Evolutionary conservation across 2,329 filamentous ascomycete species (phyloP), one percentile per base, ranked within the genome.

Genomic region (Trichoderma sp.): DNA sequence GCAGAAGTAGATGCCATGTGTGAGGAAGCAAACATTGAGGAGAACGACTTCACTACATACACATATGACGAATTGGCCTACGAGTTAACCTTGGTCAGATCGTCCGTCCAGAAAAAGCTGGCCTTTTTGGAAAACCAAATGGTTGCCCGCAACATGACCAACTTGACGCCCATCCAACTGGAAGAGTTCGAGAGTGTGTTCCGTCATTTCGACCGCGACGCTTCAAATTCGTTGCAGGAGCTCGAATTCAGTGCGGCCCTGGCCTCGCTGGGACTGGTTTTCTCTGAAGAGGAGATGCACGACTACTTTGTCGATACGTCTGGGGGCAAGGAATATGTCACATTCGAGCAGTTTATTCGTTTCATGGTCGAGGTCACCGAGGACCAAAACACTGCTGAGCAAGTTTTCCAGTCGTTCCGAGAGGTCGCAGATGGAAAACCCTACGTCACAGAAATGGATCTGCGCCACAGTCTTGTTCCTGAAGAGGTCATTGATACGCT

Each of bases 331-430:
- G 93, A 92, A 83, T 91, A 93, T 78, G 97, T 99, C 69, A 97
- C 94, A 5, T 99, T 99, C 82, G 97, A 99, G 86, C 96, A 98
- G 85, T 99, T 99, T 82, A 99, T 99, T 83, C 92, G 94, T 53
- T 99, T 99, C 88, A 99, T 99, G 97, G 97, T 99, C 65, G 95
- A 97, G 80, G 97, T 98, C 67, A 99, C 97, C 14, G 97, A 99
- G 85, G 97, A 99, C 82, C 97, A 99, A 86, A 98, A 99, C 84
- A 98, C 95, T 4, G 97, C 97, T 14, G 97, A 98, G 85, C 97
- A 99, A 84, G 97, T 99, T 6, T 98, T 97, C 87, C 96, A 99
- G 86, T 97, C 94, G 78, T 99, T 99, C 90, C 92, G 93, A 75
- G 97, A 99, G 85, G 97, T 99, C 63, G 97, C 97, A 21, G 97